Base-by-base conservation (phyloP, 495 filamentous ascomycete species). In the Aspergillus carlsbadensis region DNA sequence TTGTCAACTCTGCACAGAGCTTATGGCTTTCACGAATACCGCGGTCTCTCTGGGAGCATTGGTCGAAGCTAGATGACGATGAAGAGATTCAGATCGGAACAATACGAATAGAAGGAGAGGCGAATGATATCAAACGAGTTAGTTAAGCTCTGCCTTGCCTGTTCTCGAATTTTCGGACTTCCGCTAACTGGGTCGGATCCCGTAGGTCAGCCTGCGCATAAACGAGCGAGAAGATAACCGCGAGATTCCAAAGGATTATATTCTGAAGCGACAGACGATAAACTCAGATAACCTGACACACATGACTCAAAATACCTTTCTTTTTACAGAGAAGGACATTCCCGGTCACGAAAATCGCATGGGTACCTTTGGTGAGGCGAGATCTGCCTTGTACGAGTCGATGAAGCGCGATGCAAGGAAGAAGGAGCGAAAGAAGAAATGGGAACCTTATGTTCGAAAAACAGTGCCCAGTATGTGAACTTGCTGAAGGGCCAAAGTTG, bases 241-340 rank as follows among this genome's bases (percentile, higher is more conserved):
- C 49, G 71, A 82, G 2, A 74, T 96, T 15, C 90, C 91, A 2
- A 90, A 89, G 62, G 90, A 95, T 66, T 98, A 96, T 71, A 78
- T 85, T 43, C 74, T 98, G 48, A 81, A 90, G 13, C 55, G 85
- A 78, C 54, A 87, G 82, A 73, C 69, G 10, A 50, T 70, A 11
- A 66, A 65, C n/a, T 48, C 63, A 60, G 75, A 63, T 66, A 82
- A 59, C 70, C 85, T 45, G 72, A 65, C 70, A 17, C 69, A 77
- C 46, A 65, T 69, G 46, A 73, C 74, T 0, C 66, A 82, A 65
- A 98, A 97, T 65, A 93, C 89, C 7, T 96, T 84, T 65, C 72
- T 97, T 37, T 98, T 98, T 65, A 88, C 87, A 14, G 92, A 98
- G 70, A 91, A 94, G 68, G 89, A 98, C 66, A 79, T 95, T 20